These are phyloP conservation scores for Colletotrichum liaoningense DNA, from an alignment of 2,329 filamentous ascomycete genomes.

Conservation along the genomic window DNA sequence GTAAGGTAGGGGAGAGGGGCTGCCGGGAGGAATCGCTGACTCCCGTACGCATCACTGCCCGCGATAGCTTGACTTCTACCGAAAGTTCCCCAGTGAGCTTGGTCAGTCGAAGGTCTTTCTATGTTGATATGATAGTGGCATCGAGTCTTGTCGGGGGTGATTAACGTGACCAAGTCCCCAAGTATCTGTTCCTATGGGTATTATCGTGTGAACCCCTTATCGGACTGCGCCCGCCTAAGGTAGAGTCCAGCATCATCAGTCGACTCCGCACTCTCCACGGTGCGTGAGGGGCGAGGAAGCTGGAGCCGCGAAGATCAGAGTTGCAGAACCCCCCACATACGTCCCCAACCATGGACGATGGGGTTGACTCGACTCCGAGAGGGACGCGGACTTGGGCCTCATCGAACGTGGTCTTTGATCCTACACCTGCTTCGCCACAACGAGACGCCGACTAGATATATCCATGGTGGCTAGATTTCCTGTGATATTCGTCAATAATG, in stretches of 20 bases:
- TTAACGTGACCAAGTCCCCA: background rate
- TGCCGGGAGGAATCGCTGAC: background rate
- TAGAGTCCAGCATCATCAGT: conserved; percentile 1
- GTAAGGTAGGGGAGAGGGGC: background rate
- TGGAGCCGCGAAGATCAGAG: background rate
- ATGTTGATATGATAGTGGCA: background rate
- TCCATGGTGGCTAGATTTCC: background rate
- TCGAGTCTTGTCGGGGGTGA: background rate
- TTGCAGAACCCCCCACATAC: conserved; percentile 22
- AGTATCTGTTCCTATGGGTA: background rate
- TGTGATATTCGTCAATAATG: background rate
- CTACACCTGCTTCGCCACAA: background rate
- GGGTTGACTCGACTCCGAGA: background rate
- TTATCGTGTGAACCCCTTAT: background rate
- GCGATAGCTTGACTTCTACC: background rate
- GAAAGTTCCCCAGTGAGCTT: background rate
- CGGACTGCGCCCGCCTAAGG: background rate
- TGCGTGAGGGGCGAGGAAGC: conserved; percentile 9
- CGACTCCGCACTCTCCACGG: conserved; percentile 18
- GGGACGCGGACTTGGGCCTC: conserved; percentile 19
- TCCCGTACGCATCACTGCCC: background rate
- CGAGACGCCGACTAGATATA: background rate
- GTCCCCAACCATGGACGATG: conserved; percentile 18
- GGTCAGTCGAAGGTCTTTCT: background rate
- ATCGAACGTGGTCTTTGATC: background rate